These are phyloP conservation scores for Sphaerostilbella broomeana DNA, from an alignment of 2,329 filamentous ascomycete genomes.

Conservation along the genomic window DNA sequence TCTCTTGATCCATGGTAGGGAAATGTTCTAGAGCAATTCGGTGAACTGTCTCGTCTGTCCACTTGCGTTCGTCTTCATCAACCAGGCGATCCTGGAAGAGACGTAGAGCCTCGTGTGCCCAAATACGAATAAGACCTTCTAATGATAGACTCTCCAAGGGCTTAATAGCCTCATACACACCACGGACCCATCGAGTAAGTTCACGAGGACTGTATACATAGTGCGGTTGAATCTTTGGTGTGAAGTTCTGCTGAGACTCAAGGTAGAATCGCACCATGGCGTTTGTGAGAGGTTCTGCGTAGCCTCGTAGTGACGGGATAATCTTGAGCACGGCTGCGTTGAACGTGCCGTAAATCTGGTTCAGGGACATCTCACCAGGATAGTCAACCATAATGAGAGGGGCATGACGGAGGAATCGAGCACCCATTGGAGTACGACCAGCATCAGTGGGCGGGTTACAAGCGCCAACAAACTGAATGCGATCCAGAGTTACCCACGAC, in stretches of 20 bases:
- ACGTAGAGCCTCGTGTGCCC: conserved; percentile 93
- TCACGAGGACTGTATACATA: conserved; percentile 99
- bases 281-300: conserved; percentile 86
- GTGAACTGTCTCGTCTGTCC: conserved; percentile 85
- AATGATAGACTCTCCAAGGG: conserved; percentile 82
- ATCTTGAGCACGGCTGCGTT: conserved; percentile 96
- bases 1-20: conserved; percentile 86
- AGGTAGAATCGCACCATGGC: conserved; percentile 97
- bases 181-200: conserved; percentile 93
- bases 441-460: conserved; percentile 98
- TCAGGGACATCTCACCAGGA: conserved; percentile 86
- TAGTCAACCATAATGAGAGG: conserved; percentile 99
- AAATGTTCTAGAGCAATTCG: conserved; percentile 87
- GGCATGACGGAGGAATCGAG: conserved; percentile 89
- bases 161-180: conserved; percentile 92
- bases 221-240: conserved; percentile 92
- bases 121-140: conserved; percentile 91
- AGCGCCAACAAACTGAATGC: conserved; percentile 97
- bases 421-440: conserved; percentile 87
- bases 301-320: conserved; percentile 87
- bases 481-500: conserved; percentile 93
- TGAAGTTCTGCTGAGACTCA: conserved; percentile 91
- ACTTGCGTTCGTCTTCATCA: conserved; percentile 84
- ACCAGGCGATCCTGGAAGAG: conserved; percentile 97
- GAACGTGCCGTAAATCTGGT: conserved; percentile 98